Conservation (phyloP, 2,329 filamentous ascomycete species). For the Trichoderma brevicompactum region DNA sequence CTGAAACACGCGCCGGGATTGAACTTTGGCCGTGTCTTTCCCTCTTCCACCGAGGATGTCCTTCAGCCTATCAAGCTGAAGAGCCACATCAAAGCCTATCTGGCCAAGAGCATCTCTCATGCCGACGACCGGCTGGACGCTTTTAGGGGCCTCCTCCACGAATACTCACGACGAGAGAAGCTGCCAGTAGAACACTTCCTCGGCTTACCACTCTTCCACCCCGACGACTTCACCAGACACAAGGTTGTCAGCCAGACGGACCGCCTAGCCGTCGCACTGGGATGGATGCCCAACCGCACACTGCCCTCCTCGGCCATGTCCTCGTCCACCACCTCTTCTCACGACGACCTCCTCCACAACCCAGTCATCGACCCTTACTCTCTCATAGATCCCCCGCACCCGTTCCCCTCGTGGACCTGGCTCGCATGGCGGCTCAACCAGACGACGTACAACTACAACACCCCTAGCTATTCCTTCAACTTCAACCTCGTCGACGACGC, state of each 20-base stretch:
- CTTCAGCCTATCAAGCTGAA: constrained; percentile 37
- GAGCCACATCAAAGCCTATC: constrained; percentile 40
- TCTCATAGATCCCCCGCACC: constrained; percentile 31
- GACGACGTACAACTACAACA: constrained; percentile 32
- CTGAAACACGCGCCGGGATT: constrained; percentile 40
- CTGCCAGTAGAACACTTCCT: constrained; percentile 39
- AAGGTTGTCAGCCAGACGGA: constrained; percentile 41
- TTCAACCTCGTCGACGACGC: constrained; percentile 41
- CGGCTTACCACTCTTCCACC: constrained; percentile 44
- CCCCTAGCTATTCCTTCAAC: constrained; percentile 33
- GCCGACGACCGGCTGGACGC: constrained; percentile 42
- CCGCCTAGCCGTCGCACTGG: constrained; percentile 42
- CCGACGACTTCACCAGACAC: constrained; percentile 38
- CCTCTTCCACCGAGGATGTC: constrained; percentile 32
- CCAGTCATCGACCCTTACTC: constrained; percentile 36
- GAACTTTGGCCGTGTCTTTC: constrained; percentile 42
- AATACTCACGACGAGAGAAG: constrained; percentile 38
- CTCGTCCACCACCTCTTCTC: constrained; percentile 25
- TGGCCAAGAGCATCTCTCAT: constrained; percentile 38
- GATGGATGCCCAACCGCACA: constrained; percentile 41
- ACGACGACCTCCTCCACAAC: constrained; percentile 23
- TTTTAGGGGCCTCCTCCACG: constrained; percentile 41
- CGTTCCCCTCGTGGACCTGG: constrained; percentile 47
- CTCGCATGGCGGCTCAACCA: constrained; percentile 42
- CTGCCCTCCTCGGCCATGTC: constrained; percentile 31